Evolutionary conservation across 179 eudicot genomes (phyloP), one percentile per base, ranked within the genome.

Genomic region (Camellia oleifera): DNA sequence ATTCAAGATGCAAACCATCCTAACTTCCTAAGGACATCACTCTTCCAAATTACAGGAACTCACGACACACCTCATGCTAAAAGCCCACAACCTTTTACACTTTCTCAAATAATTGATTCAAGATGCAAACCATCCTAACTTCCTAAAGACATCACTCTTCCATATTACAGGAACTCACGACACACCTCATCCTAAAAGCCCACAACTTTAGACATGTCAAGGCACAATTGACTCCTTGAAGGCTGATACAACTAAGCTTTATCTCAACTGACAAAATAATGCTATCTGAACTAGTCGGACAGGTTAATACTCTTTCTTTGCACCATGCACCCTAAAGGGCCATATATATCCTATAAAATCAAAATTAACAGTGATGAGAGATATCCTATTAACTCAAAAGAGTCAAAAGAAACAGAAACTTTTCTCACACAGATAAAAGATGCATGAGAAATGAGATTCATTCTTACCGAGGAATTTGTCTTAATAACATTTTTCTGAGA

Each of bases 391-490:
- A 32, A 32, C 40, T 32, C 40, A 32, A 32, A 32, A 32, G 2
- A 60, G 26, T 64, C 6, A 61, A 3, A 65, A 11, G 5, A 57
- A 60, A 26, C 20, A 13, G 1, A 57, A 2, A 53, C 5, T 78
- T 4, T 76, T 71, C 8, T 2, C 26, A 12, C 17, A 65, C 15
- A 20, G 20, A 78, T 65, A 72, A 62, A 72, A 20, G 26, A 53
- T 32, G 71, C 60, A 74, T 1, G 40, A 5, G 54, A 53, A 57
- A 26, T 42, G 32, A 72, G 42, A 14, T 46, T 13, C 69, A 78
- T 82, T 15, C 75, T 76, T 86, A 93, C 98, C 97, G 81, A 58
- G 99, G 99, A 78, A 96, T 91, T 88, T 90, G 94, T 78, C 99
- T 81, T 64, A 95, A 78, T 26, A 87, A 45, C 90, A 94, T 91